Base-by-base conservation (phyloP, 352 stramenopile species). In the Globisporangium heterothallicum region DNA sequence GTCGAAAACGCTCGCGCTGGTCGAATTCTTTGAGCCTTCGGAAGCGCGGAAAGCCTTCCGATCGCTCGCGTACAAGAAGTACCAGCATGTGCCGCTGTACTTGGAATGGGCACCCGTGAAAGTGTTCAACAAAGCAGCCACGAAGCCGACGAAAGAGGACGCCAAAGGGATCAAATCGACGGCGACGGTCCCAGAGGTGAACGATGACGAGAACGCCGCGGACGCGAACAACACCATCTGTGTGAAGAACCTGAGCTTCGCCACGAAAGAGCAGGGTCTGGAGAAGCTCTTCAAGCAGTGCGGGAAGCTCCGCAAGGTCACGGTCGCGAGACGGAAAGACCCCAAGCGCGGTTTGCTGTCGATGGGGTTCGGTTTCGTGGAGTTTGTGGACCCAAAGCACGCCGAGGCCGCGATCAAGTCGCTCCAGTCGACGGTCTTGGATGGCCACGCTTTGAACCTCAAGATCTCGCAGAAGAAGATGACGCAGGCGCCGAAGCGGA, bases 281-380 rank as follows among this genome's bases (percentile, higher is more conserved):
- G 64, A 87, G 53, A 78, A 78, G 40, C 65, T 93, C 45, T 88
- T 82, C 54, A 54, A 66, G 65, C 75, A 68, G 47, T 76, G 82
- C 50, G 83, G 86, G 51, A 79, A 71, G 41, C 52, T 97, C 38
- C 74, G 80, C 42, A 89, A 92, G 56, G 88, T 96, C 24, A 90
- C 88, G 32, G 84, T 98, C 12, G 87, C 88, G 42, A 68, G 78
- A 2, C 70, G 80, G 24, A 92, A 92, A 38, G 78, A 93, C 44
- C 82, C 90, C 14, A 86, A 93, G 68, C 70, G 72, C 34, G 68
- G 74, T 6, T 68, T 90, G 62, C 64, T 98, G 34, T 98, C 93
- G 16, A 98, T 99, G 91, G 97, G 97, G 24, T 99, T 97, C 78
- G 97, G 97, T n/a, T 99, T 99, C 77, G 94, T 99, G 40, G 97